Evolutionary conservation across 176 grass and related monocot genomes (phyloP).

Genomic region (Oryza longistaminata): DNA sequence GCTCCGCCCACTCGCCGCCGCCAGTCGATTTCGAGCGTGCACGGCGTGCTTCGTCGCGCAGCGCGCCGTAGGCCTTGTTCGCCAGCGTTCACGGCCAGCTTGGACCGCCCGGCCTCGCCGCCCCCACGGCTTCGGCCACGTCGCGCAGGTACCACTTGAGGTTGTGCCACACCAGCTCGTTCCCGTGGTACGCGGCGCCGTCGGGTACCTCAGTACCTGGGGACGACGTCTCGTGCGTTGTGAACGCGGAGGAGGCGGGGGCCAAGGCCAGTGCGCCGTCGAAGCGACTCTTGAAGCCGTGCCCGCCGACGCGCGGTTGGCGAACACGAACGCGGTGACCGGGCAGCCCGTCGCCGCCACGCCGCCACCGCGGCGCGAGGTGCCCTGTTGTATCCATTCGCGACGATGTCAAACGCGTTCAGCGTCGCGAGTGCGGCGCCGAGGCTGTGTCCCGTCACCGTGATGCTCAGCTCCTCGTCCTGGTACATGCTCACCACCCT

Average conservation of each 20-base stretch:
- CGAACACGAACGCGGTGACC: conserved; percentile 62
- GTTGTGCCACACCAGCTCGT: conserved; percentile 48
- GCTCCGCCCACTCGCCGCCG: no score
- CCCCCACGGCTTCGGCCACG: conserved; percentile 42
- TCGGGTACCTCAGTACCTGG: conserved; percentile 49
- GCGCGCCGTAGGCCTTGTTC: conserved; percentile 51
- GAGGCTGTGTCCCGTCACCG: conserved; percentile 73
- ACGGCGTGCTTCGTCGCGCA: conserved; percentile 56
- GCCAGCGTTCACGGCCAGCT: conserved; percentile 49
- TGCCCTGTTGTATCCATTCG: conserved; percentile 45
- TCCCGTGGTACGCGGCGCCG: conserved; percentile 39
- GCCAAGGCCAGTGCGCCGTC: background rate
- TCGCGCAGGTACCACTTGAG: conserved; percentile 67
- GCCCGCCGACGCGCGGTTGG: conserved; percentile 56
- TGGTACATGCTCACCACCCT: conserved; percentile 55
- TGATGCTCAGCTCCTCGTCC: conserved; percentile 75
- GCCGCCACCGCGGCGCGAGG: no score
- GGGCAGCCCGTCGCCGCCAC: no score
- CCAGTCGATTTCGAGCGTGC: background rate
- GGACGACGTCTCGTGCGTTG: conserved; percentile 56
- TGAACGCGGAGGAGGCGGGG: conserved; percentile 54
- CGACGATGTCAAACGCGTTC: conserved; percentile 70
- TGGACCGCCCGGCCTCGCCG: conserved; percentile 17
- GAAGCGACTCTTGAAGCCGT: conserved; percentile 52
- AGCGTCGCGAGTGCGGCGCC: conserved; percentile 67